Evolutionary conservation across 2,329 filamentous ascomycete species (phyloP).

Genomic region (Chaetomium globosum): DNA sequence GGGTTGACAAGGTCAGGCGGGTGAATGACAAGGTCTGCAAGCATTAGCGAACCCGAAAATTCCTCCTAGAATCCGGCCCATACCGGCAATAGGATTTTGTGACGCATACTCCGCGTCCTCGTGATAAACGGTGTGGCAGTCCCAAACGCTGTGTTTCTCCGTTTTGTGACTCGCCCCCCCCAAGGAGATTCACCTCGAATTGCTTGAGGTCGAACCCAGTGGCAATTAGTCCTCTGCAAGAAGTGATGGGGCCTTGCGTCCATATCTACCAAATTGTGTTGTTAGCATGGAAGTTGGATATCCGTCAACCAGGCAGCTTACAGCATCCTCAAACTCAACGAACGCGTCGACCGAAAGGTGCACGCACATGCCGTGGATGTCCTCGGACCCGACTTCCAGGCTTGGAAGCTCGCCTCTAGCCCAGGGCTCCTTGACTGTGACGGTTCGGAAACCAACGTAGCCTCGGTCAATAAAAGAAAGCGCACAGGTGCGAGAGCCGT

Average conservation of each 20-base stretch:
- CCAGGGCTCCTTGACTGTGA: constrained; percentile 49
- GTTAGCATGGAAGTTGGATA: constrained; percentile 6
- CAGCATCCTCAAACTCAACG: constrained; percentile 58
- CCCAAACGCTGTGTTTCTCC: constrained; percentile 45
- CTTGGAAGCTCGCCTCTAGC: constrained; percentile 42
- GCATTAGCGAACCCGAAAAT: neutral
- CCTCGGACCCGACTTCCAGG: constrained; percentile 46
- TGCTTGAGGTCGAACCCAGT: constrained; percentile 54
- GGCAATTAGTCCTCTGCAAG: constrained; percentile 57
- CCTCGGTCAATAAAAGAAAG: constrained; percentile 56
- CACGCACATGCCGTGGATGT: constrained; percentile 54
- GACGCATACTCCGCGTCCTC: constrained; percentile 28
- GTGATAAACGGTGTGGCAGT: constrained; percentile 53
- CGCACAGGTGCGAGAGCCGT: constrained; percentile 46
- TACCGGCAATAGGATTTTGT: constrained; percentile 54
- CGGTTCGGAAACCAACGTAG: constrained; percentile 58
- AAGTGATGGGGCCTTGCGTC: constrained; percentile 43
- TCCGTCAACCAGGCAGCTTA: constrained; percentile 37
- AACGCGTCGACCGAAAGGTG: constrained; percentile 57
- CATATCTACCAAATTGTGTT: constrained; percentile 46
- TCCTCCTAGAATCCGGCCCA: constrained; percentile 13
- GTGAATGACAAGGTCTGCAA: constrained; percentile 53
- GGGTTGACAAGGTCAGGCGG: constrained; percentile 41
- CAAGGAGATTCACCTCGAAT: constrained; percentile 53
- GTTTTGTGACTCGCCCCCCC: constrained; percentile 29